Conservation (phyloP, 352 stramenopile species). For the Globisporangium orthogonon region DNA sequence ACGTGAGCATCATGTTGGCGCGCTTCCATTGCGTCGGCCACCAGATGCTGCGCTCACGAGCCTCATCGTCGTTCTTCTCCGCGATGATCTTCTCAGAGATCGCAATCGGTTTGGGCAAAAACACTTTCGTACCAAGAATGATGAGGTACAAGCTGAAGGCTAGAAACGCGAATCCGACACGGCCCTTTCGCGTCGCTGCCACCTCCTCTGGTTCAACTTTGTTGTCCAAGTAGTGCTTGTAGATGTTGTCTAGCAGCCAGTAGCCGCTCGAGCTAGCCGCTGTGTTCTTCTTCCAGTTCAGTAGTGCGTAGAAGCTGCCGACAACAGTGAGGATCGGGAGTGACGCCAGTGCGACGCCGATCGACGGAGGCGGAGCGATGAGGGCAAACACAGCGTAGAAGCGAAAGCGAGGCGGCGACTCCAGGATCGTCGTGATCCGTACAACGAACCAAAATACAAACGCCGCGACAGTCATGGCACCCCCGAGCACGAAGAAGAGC, state of each 20-base stretch:
- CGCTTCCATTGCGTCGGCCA: constrained; percentile 93
- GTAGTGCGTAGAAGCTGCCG: constrained; percentile 53
- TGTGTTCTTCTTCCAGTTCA: constrained; percentile 52
- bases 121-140: constrained; percentile 83
- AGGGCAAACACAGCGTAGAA: constrained; percentile 91
- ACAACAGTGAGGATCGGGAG: constrained; percentile 80
- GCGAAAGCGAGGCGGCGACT: constrained; percentile 88
- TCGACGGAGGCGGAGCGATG: constrained; percentile 82
- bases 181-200: constrained; percentile 63
- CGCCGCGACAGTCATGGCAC: constrained; percentile 70
- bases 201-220: constrained; percentile 78
- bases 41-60: constrained; percentile 72
- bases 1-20: constrained; percentile 94
- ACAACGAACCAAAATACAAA: constrained; percentile 90
- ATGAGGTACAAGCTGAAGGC: constrained; percentile 87
- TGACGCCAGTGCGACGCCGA: constrained; percentile 87
- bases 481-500: constrained; percentile 91
- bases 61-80: constrained; percentile 73
- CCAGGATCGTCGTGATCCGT: constrained; percentile 86
- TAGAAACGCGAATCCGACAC: constrained; percentile 92
- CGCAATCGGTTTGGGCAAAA: constrained; percentile 87
- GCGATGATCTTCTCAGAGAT: constrained; percentile 87
- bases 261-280: constrained; percentile 33
- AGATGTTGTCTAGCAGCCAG: constrained; percentile 73
- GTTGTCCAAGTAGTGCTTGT: constrained; percentile 84